Conservation (phyloP, 2,329 filamentous ascomycete species). For the Arthrobotrys musiformis region DNA sequence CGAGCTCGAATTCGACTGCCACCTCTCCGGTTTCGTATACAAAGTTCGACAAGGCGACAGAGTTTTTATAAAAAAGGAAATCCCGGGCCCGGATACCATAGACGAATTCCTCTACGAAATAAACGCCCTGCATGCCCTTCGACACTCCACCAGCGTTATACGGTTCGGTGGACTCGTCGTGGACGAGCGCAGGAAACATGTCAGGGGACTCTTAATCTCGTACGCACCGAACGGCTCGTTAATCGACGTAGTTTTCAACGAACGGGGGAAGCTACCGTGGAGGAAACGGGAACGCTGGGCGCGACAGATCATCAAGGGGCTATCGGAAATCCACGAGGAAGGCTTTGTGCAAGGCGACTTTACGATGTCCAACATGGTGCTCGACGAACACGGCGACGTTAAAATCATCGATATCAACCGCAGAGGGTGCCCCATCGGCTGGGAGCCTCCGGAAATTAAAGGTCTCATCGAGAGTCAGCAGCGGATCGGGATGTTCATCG, state of each 20-base stretch:
- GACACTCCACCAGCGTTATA: conserved; percentile 80
- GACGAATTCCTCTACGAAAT: conserved; percentile 98
- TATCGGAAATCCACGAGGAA: conserved; percentile 92
- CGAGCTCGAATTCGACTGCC: conserved; percentile 84
- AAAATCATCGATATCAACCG: conserved; percentile 99
- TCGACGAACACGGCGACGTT: conserved; percentile 83
- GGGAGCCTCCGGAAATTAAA: conserved; percentile 94
- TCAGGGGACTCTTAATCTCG: conserved; percentile 90
- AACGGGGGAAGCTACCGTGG: conserved; percentile 72
- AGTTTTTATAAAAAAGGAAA: conserved; percentile 94
- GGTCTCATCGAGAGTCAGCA: conserved; percentile 87
- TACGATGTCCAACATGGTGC: conserved; percentile 95
- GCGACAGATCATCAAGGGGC: conserved; percentile 84
- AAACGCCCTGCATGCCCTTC: conserved; percentile 85
- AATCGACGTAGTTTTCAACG: conserved; percentile 89
- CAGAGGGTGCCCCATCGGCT: conserved; percentile 94
- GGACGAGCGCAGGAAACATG: conserved; percentile 76
- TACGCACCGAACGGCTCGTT: conserved; percentile 88
- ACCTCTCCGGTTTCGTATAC: conserved; percentile 97
- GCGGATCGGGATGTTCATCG: conserved; percentile 95
- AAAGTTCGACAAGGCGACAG: conserved; percentile 78
- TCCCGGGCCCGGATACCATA: conserved; percentile 91
- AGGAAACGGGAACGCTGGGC: conserved; percentile 84
- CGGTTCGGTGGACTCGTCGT: conserved; percentile 87
- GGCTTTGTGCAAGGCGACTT: conserved; percentile 98